phyloP scores from a whole-genome alignment of 2,329 filamentous ascomycete species.

The Pseudogymnoascus sp. region DNA sequence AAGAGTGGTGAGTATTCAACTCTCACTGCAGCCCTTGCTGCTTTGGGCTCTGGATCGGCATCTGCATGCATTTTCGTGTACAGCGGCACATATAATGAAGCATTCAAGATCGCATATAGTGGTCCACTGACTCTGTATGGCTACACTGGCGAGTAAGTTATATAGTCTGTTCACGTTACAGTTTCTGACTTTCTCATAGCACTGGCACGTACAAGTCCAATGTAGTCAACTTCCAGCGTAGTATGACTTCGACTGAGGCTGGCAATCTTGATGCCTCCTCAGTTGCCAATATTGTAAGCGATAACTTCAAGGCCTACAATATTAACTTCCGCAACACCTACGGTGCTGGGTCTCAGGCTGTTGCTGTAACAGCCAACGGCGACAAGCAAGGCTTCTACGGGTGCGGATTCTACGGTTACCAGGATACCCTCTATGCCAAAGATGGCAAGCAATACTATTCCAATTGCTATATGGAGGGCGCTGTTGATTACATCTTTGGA shows the following conservation, averaged over 20 bases:
- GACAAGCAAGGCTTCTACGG: constrained; percentile 45
- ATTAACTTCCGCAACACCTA: constrained; percentile 43
- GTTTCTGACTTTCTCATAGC: constrained; percentile 7
- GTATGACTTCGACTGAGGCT: constrained; percentile 11
- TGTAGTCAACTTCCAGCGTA: constrained; percentile 14
- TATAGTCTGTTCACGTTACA: not conserved
- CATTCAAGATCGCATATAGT: constrained; percentile 33
- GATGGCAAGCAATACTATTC: constrained; percentile 46
- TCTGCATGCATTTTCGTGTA: constrained; percentile 43
- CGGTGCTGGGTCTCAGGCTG: constrained; percentile 39
- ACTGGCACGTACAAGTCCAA: constrained; percentile 15
- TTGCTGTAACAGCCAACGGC: constrained; percentile 43
- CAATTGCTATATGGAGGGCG: constrained; percentile 45
- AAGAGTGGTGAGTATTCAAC: constrained; percentile 13
- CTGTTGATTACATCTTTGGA: constrained; percentile 51
- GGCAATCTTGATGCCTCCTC: constrained; percentile 32
- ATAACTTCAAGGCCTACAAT: constrained; percentile 45
- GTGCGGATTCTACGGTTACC: constrained; percentile 43
- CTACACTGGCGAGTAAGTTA: constrained; percentile 34
- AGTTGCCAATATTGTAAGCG: constrained; percentile 39
- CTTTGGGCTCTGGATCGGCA: constrained; percentile 13
- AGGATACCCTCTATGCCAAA: constrained; percentile 44
- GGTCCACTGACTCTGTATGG: constrained; percentile 32
- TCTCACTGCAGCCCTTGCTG: constrained; percentile 11
- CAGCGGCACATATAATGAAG: constrained; percentile 44